Evolutionary conservation across 768 basidiomycete species (phyloP), one percentile per base, ranked within the genome.

Genomic region (Termitomyces sp.): DNA sequence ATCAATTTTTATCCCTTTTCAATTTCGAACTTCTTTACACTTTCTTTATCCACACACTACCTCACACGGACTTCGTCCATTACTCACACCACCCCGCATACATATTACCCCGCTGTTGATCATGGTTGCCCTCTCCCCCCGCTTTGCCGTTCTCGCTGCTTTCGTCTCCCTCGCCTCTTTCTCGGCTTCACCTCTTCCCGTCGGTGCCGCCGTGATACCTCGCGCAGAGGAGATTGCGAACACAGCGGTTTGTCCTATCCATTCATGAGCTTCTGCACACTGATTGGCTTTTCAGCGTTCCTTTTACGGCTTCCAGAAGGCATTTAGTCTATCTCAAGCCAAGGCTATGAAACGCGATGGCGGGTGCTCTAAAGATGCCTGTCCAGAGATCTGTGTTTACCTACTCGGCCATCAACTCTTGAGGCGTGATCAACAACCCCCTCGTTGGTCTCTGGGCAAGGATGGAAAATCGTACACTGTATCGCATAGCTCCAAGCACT

Each of bases 41-140:
- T 59, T 61, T 51, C 20, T 62, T 66, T 42, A 44, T 56, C 68
- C 59, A 65, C 61, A 63, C 58, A 54, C 64, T 66, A 58, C 48
- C 53, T 26, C 50, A 65, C 70, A 66, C 63, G 60, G 65, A 66
- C 44, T 58, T 70, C 67, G 64, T 66, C 52, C 30, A 59, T 56
- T 33, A 47, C 52, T 58, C 55, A 46, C 62, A 46, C 53, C 62
- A 46, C 53, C 66, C 59, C 48, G 12, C 18, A 32, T 20, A 36
- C 36, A 46, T 36, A 46, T 53, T 7, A 30, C 26, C 24, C 56
- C 58, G 33, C 57, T 56, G 36, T 64, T 55, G 60, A 67, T 58
- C 64, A 87, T 87, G 86, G 75, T 81, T 59, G 67, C 73, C 49
- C 72, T 85, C 58, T 72, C 72, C 51, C 60, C 76, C 40, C 81